Conservation (phyloP, 257 asterid genomes). For the Petunia secreta region DNA sequence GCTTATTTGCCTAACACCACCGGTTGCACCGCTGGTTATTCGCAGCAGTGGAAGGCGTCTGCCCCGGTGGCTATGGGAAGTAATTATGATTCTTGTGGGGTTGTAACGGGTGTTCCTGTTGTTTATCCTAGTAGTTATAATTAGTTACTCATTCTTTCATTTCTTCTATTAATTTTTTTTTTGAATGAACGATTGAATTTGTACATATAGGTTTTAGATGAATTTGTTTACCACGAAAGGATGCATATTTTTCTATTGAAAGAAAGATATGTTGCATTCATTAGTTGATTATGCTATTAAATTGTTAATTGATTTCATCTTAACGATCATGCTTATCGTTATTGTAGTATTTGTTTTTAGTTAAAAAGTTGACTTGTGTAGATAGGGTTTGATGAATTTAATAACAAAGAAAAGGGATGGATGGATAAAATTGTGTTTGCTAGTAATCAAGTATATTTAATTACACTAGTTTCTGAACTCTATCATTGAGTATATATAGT, state of each 20-base stretch:
- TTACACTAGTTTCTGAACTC: too few species aligned
- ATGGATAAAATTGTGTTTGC: too few species aligned
- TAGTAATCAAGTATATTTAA: too few species aligned
- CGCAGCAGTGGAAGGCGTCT: slow-evolving; percentile 39
- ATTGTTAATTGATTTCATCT: too few species aligned
- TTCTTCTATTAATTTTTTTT: neutral
- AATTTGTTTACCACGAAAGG: neutral
- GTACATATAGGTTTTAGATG: neutral
- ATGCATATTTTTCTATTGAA: neutral
- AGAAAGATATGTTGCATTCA: neutral
- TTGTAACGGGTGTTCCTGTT: slow-evolving; percentile 68
- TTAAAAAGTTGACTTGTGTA: too few species aligned
- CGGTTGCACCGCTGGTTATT: slow-evolving; percentile 32
- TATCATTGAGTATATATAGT: too few species aligned
- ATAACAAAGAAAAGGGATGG: too few species aligned
- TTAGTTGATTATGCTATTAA: too few species aligned
- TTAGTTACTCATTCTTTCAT: neutral
- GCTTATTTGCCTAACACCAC: slow-evolving; percentile 23
- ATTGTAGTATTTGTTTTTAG: too few species aligned
- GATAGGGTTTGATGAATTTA: too few species aligned
- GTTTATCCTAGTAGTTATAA: neutral
- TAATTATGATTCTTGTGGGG: slow-evolving; percentile 28
- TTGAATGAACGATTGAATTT: neutral
- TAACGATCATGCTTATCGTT: too few species aligned
- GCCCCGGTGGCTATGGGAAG: slow-evolving; percentile 30